A percentile compares a stretch with the other conserved stretches of the same genome.
phyloP scores from a whole-genome alignment of 2,329 filamentous ascomycete species.

The Elsinoe necatrix region DNA sequence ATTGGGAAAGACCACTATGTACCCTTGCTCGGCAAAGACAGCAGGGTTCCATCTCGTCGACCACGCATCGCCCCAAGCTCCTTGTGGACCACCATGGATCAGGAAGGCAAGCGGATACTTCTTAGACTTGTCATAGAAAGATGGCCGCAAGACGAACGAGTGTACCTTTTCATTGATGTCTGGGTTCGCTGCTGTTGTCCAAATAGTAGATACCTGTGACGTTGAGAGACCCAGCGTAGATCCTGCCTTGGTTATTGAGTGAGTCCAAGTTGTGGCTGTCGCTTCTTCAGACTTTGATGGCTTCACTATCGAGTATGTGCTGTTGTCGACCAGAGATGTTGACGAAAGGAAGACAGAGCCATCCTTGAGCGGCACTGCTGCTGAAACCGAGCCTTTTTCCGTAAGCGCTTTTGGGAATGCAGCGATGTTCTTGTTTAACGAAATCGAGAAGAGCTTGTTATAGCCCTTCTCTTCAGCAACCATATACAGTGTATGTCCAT shows the following conservation, averaged over 20 bases:
- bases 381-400: slow-evolving; percentile 45
- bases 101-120: slow-evolving; percentile 72
- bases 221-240: slow-evolving; percentile 57
- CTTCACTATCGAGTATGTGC: slow-evolving; percentile 55
- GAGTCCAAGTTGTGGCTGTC: slow-evolving; percentile 24
- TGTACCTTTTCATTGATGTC: slow-evolving; percentile 52
- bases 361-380: slow-evolving; percentile 45
- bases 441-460: slow-evolving; percentile 53
- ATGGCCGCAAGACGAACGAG: slow-evolving; percentile 57
- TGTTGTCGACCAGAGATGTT: slow-evolving; percentile 65
- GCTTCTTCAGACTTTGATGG: slow-evolving; percentile 30
- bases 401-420: slow-evolving; percentile 43
- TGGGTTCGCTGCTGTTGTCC: slow-evolving; percentile 54
- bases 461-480: slow-evolving; percentile 62
- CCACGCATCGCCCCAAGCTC: slow-evolving; percentile 68
- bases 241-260: slow-evolving; percentile 57
- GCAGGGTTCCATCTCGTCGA: slow-evolving; percentile 79
- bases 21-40: slow-evolving; percentile 79
- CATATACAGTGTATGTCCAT: slow-evolving; percentile 59
- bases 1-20: slow-evolving; percentile 73
- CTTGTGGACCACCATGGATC: slow-evolving; percentile 77
- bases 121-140: slow-evolving; percentile 56
- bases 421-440: slow-evolving; percentile 31
- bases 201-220: slow-evolving; percentile 58
- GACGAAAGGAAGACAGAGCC: slow-evolving; percentile 55